Evolutionary conservation across 352 stramenopile species (phyloP), one percentile per base, ranked within the genome.

Genomic region (Phytophthora litchii): DNA sequence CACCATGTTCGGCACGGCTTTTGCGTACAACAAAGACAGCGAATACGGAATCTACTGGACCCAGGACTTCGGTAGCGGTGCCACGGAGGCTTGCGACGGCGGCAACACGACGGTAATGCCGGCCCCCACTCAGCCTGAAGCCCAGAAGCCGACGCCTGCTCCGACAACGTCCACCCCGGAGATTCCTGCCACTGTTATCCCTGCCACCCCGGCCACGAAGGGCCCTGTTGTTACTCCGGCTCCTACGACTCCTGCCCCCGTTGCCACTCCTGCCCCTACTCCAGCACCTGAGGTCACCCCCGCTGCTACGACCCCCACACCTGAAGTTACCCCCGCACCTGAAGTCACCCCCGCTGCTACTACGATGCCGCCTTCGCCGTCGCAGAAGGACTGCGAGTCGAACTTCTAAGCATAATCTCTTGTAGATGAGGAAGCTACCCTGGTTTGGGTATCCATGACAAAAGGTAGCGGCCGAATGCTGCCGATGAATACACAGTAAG

Each of bases 41-140:
- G 56, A 49, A 31, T 80, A 70, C 62, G 65, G 63, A 36, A 47
- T 70, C 55, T 85, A 80, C 54, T 85, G 76, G 76, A 82, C 70
- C 0, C 76, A 85, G 62, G 60, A 75, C 64, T 85, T 85, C 46
- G 70, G 54, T 17, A 47, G 34, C 3, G 58, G 68, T 29, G 42
- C 10, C 1, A 47, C 49, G 13, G 67, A 76, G 43, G 37, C 34
- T 11, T 76, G 67, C 34, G 54, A 65, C 31, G 45, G 44, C 17
- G 36, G 31, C 31, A 51, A 43, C 42, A 32, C 47, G 14, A 21
- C 35, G 36, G 23, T 25, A 12, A 42, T 32, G 0, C 32, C 35
- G 17, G 34, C 20, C 10, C 23, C 23, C 23, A 27, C 23, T 3
- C 3, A 27, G 23, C 23, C 23, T 5, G 23, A 27, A 5, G 23